phyloP scores from a whole-genome alignment of 805 yeast genomes.

The Yarrowia sp. region DNA sequence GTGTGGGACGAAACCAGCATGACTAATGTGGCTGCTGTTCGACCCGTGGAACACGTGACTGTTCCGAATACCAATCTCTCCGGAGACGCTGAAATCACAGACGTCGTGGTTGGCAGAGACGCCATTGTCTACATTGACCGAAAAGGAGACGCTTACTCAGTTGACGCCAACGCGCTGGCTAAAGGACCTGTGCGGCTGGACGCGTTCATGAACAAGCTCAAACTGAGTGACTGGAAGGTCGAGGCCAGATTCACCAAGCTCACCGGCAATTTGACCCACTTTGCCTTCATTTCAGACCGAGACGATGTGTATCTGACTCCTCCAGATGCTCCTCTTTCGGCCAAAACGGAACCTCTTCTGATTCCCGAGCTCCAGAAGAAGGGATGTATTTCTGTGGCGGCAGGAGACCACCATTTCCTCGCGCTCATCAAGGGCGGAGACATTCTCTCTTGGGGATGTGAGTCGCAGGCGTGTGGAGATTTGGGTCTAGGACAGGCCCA shows the following conservation, averaged over 20 bases:
- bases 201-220: conserved; percentile 32
- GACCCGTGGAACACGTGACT: conserved; percentile 10
- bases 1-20: conserved; percentile 47
- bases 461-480: conserved; percentile 61
- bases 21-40: conserved; percentile 6
- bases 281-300: conserved; percentile 54
- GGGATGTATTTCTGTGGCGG: conserved; percentile 52
- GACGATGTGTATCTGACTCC: conserved; percentile 43
- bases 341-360: conserved; percentile 37
- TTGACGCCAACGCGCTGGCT: conserved; percentile 35
- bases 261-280: conserved; percentile 51
- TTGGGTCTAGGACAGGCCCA: conserved; percentile 55
- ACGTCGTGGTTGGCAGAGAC: conserved; percentile 54
- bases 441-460: conserved; percentile 65
- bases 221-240: conserved; percentile 38
- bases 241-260: conserved; percentile 47
- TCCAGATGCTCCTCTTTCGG: neutral
- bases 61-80: conserved; percentile 27
- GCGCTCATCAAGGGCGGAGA: conserved; percentile 61
- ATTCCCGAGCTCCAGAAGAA: conserved; percentile 46
- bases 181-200: conserved; percentile 26
- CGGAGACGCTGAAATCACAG: conserved; percentile 39
- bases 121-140: conserved; percentile 49
- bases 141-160: conserved; percentile 44
- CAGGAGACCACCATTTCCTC: conserved; percentile 69